Evolutionary conservation across 257 asterid genomes (phyloP), one percentile per base, ranked within the genome.

Genomic region (Solanum habrochaites): DNA sequence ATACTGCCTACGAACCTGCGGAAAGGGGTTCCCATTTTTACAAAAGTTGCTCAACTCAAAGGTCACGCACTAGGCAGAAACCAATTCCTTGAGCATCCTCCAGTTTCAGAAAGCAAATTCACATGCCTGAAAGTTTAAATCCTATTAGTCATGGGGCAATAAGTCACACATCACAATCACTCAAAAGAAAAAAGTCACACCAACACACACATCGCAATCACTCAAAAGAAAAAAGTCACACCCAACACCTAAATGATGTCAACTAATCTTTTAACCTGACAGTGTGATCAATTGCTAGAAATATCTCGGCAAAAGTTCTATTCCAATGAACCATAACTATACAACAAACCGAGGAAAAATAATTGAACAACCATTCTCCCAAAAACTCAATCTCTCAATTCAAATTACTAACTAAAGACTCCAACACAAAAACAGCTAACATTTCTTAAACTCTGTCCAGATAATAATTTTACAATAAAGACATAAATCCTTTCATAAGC

Each of bases 11-110:
- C 90, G 29, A 58, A 96, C 99, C 98, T 93, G 92, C 99, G 98
- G 90, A 91, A 94, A 35, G 88, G 88, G 95, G 92, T 93, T 87
- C 98, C 99, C 99, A 97, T 97, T 83, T 87, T 89, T 88, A 87
- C 89, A 80, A 75, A 84, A 90, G 92, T 85, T 89, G 92, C 93
- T 91, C 96, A 90, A 90, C 90, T 93, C 91, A 89, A 92, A 91
- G 93, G 89, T 89, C 89, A 88, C 85, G 82, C 93, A 77, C 90
- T 85, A 89, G 90, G 93, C 91, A 92, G 91, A 88, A 92, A 92
- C 95, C 94, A 89, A 87, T 83, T 83, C 58, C 37, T 90, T 88
- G 93, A 94, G 93, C 88, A 91, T 90, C 91, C 83, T 88, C 92
- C 90, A 87, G 90, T 80, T 83, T 73, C 64, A 75, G 87, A 69